phyloP scores from a whole-genome alignment of 495 filamentous ascomycete genomes.

The Pyronema omphalodes region DNA sequence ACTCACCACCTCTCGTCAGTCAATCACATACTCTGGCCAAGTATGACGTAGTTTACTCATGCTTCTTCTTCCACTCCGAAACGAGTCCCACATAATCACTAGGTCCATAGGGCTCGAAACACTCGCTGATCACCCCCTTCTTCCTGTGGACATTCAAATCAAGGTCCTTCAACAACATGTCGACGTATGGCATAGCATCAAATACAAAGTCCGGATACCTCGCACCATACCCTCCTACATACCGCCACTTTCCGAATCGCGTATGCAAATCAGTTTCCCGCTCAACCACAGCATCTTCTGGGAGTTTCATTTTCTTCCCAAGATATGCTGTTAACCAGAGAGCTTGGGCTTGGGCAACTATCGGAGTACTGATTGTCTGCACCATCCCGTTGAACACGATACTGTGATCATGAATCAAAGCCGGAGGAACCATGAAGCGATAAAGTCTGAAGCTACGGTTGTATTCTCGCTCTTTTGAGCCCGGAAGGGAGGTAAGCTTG shows the following conservation, averaged over 20 bases:
- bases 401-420: conserved; percentile 16
- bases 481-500: conserved; percentile 22
- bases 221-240: conserved; percentile 43
- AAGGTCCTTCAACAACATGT: conserved; percentile 49
- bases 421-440: conserved; percentile 51
- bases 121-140: conserved; percentile 1
- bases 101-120: neutral
- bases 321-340: conserved; percentile 55
- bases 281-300: conserved; percentile 14
- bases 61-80: neutral
- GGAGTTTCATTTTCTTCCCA: conserved; percentile 25
- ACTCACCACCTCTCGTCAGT: too few species aligned
- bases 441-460: conserved; percentile 34
- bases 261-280: conserved; percentile 45
- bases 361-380: conserved; percentile 9
- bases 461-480: conserved; percentile 4
- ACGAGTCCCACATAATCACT: neutral
- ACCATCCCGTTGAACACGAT: conserved; percentile 17
- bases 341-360: conserved; percentile 33
- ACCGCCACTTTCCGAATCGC: conserved; percentile 51
- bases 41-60: neutral
- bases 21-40: too few species aligned
- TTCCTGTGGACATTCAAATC: conserved; percentile 30
- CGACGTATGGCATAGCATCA: conserved; percentile 60
- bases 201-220: conserved; percentile 56